Percentiles rank a stretch among this genome's conserved stretches.
phyloP scores from a whole-genome alignment of 768 basidiomycete genomes.

The Wakefieldia striispora region DNA sequence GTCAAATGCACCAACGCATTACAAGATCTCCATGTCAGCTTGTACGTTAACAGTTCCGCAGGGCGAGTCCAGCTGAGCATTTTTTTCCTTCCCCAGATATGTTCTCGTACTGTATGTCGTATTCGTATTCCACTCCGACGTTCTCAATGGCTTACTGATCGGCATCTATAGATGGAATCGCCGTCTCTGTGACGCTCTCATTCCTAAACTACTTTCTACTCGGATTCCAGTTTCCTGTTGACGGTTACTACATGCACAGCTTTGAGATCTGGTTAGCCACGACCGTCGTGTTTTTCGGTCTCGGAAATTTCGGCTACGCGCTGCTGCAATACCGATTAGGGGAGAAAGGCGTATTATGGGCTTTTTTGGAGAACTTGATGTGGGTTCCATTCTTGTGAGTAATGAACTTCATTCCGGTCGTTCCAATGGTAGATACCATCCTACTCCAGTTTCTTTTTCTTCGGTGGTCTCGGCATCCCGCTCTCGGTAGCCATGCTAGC shows the following conservation, averaged over 20 bases:
- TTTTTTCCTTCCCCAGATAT: slow-evolving; percentile 33
- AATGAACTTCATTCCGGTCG: not conserved
- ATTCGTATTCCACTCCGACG: not conserved
- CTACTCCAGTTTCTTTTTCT: slow-evolving; percentile 44
- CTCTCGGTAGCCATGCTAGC: slow-evolving; percentile 51
- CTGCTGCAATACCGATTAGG: slow-evolving; percentile 73
- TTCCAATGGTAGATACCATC: not conserved
- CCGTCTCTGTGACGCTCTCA: slow-evolving; percentile 62
- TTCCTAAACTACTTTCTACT: slow-evolving; percentile 74
- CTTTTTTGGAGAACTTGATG: slow-evolving; percentile 25
- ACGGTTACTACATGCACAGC: slow-evolving; percentile 74
- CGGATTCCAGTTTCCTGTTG: slow-evolving; percentile 69
- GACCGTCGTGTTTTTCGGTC: slow-evolving; percentile 73
- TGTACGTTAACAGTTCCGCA: slow-evolving; percentile 34
- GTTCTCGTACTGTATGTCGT: slow-evolving; percentile 49
- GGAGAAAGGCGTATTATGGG: slow-evolving; percentile 24
- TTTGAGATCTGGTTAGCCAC: slow-evolving; percentile 83
- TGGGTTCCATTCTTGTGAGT: slow-evolving; percentile 40
- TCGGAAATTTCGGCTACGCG: slow-evolving; percentile 69
- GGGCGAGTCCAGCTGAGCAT: not conserved
- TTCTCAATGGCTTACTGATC: not conserved
- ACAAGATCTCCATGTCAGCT: slow-evolving; percentile 67
- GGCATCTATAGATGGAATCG: slow-evolving; percentile 45
- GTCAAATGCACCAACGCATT: slow-evolving; percentile 75
- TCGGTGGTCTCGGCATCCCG: slow-evolving; percentile 56